Percentiles rank a stretch among this genome's conserved stretches.
Evolutionary conservation across 192 early-diverging fungal species (phyloP).

Genomic region (Radiomyces spectabilis): DNA sequence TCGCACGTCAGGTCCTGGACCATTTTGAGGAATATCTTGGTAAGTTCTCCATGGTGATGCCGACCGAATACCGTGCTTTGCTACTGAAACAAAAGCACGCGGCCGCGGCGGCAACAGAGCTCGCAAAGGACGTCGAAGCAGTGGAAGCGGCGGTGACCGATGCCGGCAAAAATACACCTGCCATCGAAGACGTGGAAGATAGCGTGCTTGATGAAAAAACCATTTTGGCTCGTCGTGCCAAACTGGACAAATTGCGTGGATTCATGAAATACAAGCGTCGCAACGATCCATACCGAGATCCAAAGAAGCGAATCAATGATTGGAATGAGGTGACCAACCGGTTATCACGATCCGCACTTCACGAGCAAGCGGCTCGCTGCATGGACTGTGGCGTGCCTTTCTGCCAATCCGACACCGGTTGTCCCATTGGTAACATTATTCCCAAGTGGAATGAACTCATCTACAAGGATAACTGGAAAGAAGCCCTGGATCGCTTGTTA

Average conservation of each 20-base stretch:
- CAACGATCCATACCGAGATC: constrained; percentile 81
- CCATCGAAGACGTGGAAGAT: constrained; percentile 88
- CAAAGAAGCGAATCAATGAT: constrained; percentile 74
- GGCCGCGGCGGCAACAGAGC: constrained; percentile 12
- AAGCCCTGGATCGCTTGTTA: constrained; percentile 85
- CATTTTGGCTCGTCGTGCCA: constrained; percentile 56
- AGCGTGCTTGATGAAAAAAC: constrained; percentile 70
- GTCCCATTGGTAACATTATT: constrained; percentile 98
- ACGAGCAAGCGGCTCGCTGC: constrained; percentile 95
- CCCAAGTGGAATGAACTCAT: constrained; percentile 99
- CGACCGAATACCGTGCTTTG: constrained; percentile 85
- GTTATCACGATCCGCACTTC: constrained; percentile 68
- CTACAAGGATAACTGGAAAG: constrained; percentile 93
- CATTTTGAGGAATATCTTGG: constrained; percentile 66
- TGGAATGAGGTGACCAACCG: constrained; percentile 95
- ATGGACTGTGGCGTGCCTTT: constrained; percentile 98
- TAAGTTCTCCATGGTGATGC: constrained; percentile 90
- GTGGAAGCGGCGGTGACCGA: constrained; percentile 24
- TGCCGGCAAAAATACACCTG: constrained; percentile 46
- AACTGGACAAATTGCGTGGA: constrained; percentile 88
- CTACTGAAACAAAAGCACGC: constrained; percentile 57
- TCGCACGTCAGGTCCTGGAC: constrained; percentile 64
- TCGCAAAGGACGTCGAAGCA: constrained; percentile 16
- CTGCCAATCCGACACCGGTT: constrained; percentile 96
- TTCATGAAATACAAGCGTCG: constrained; percentile 93